A percentile compares a stretch with the other conserved stretches of the same genome.
These are phyloP conservation scores for Selenicereus undatus DNA, from an alignment of 148 eudicot genomes.

Conservation along the genomic window DNA sequence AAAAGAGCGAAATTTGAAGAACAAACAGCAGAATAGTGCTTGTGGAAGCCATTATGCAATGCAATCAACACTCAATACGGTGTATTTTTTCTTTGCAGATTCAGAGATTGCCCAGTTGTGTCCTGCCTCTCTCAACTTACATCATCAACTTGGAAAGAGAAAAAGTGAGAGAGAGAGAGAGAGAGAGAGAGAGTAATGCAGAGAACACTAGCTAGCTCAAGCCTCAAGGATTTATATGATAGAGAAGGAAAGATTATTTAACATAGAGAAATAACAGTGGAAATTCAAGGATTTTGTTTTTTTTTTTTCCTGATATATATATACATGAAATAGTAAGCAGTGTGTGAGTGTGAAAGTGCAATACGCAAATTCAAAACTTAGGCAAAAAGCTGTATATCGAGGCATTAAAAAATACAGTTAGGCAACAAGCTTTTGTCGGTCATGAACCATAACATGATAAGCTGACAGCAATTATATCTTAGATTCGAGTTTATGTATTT, in stretches of 20 bases:
- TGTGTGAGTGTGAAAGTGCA: background rate
- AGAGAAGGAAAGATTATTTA: background rate
- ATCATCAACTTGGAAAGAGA: conserved; percentile 30
- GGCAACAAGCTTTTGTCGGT: conserved; percentile 36
- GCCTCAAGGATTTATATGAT: background rate
- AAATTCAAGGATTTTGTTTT: background rate
- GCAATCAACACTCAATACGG: background rate
- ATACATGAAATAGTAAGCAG: background rate
- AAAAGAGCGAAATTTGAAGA: conserved; percentile 38
- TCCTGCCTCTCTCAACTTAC: conserved; percentile 19
- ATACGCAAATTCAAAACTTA: background rate
- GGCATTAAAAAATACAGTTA: conserved; percentile 9
- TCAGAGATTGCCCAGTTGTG: background rate
- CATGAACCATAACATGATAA: conserved; percentile 6
- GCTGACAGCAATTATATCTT: background rate
- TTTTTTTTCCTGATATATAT: background rate
- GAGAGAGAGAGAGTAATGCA: conserved; percentile 10
- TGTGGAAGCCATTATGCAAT: conserved; percentile 30
- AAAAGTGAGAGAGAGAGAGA: conserved; percentile 11
- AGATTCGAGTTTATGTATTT: no score
- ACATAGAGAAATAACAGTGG: background rate
- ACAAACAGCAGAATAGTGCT: conserved; percentile 24
- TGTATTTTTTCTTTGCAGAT: conserved; percentile 9
- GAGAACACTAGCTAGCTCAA: background rate
- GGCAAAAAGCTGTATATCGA: background rate